These are phyloP conservation scores for Irpex lacteus DNA, from an alignment of 1,284 basidiomycete genomes.

Conservation along the genomic window DNA sequence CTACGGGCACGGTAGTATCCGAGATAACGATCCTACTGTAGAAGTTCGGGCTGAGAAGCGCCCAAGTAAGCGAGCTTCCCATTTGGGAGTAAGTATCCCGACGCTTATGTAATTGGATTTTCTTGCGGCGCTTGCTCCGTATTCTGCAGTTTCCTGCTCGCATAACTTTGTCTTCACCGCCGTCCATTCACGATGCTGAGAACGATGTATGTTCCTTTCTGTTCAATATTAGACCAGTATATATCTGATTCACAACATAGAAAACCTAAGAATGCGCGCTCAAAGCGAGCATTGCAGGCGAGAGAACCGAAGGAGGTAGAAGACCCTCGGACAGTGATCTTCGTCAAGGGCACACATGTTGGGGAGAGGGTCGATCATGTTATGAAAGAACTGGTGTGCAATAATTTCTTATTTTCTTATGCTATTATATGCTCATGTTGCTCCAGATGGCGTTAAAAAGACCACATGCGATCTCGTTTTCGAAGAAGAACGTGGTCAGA, in stretches of 20 bases:
- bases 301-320: conserved; percentile 90
- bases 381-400: conserved; percentile 85
- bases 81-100: not conserved
- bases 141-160: not conserved
- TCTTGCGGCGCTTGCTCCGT: not conserved
- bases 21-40: no score
- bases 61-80: not conserved
- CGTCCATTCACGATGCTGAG: conserved; percentile 4
- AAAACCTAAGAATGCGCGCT: conserved; percentile 96
- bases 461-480: conserved; percentile 88
- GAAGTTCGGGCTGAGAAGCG: not conserved
- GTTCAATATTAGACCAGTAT: not conserved
- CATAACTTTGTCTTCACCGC: not conserved
- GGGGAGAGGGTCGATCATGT: conserved; percentile 78
- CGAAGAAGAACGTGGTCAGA: conserved; percentile 90
- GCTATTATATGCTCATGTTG: not conserved
- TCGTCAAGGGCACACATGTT: conserved; percentile 87
- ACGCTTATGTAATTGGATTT: not conserved
- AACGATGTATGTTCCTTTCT: conserved; percentile 10
- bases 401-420: not conserved
- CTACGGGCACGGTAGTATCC: no score
- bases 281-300: conserved; percentile 90
- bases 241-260: conserved; percentile 36
- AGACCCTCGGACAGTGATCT: conserved; percentile 80
- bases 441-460: conserved; percentile 87